These are phyloP conservation scores for Dichomitus squalens DNA, from an alignment of 1,284 basidiomycete genomes.

Conservation along the genomic window DNA sequence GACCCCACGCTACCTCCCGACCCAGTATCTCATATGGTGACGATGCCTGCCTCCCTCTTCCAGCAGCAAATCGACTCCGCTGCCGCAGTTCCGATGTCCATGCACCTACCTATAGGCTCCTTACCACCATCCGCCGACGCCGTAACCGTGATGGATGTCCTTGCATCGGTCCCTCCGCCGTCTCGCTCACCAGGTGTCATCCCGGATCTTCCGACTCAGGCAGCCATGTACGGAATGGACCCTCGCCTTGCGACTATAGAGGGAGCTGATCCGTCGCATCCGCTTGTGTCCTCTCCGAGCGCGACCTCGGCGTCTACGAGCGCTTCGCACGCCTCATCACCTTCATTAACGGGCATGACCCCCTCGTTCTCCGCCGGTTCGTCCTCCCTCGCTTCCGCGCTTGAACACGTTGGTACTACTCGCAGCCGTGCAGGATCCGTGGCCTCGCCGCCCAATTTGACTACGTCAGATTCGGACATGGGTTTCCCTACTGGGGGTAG, in stretches of 20 bases:
- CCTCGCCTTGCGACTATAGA: constrained; percentile 30
- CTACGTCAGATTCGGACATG: constrained; percentile 33
- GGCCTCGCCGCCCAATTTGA: constrained; percentile 37
- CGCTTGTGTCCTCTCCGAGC: constrained; percentile 42
- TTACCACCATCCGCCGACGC: constrained; percentile 34
- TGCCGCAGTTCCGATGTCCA: constrained; percentile 34
- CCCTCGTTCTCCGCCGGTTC: constrained; percentile 34
- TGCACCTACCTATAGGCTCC: constrained; percentile 43
- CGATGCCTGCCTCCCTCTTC: constrained; percentile 37
- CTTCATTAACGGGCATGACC: constrained; percentile 37
- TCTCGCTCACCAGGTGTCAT: constrained; percentile 36
- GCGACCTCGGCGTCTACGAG: constrained; percentile 42
- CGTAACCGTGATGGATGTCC: constrained; percentile 42
- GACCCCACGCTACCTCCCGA: constrained; percentile 29
- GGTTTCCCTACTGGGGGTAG: constrained; percentile 34
- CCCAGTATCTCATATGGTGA: constrained; percentile 30
- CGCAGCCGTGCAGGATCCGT: constrained; percentile 41
- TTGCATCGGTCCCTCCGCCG: constrained; percentile 28
- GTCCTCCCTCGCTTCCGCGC: constrained; percentile 38
- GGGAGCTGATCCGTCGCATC: constrained; percentile 30
- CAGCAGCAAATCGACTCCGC: constrained; percentile 40
- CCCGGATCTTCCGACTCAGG: constrained; percentile 40
- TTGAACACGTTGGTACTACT: constrained; percentile 32
- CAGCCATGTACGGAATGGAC: constrained; percentile 30
- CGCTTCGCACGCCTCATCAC: constrained; percentile 44